These are phyloP conservation scores for Dioszegia hungarica DNA, from an alignment of 768 basidiomycete genomes.

Conservation along the genomic window DNA sequence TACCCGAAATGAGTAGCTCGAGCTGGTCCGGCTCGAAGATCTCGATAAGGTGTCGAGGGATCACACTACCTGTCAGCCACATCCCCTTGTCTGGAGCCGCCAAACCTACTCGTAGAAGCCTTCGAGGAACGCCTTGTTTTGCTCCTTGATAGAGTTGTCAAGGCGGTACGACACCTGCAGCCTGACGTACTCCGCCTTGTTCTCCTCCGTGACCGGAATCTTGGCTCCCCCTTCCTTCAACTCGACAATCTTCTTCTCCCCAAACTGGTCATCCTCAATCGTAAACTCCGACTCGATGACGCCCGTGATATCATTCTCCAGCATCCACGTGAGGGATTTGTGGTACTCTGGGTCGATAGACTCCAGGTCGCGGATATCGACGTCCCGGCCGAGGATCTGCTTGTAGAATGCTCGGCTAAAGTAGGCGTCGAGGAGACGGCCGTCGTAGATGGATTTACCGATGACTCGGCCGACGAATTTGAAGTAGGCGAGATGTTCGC, in stretches of 20 bases:
- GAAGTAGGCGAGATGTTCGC: constrained; percentile 95
- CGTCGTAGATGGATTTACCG: constrained; percentile 93
- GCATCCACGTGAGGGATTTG: constrained; percentile 94
- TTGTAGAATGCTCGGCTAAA: constrained; percentile 95
- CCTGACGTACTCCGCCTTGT: constrained; percentile 93
- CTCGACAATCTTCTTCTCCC: constrained; percentile 78
- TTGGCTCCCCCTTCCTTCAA: constrained; percentile 79
- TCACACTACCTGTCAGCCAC: constrained; percentile 54
- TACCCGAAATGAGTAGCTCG: constrained; percentile 57
- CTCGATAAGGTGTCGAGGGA: constrained; percentile 88
- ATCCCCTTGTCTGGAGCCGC: too few species aligned
- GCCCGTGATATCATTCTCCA: constrained; percentile 73
- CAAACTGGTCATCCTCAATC: constrained; percentile 96
- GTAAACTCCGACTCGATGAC: constrained; percentile 75
- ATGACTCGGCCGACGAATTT: constrained; percentile 97
- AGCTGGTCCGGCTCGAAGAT: constrained; percentile 54
- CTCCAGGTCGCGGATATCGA: constrained; percentile 93
- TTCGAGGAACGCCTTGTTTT: constrained; percentile 79
- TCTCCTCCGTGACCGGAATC: constrained; percentile 89
- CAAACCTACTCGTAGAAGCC: constrained; percentile 74
- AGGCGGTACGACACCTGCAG: constrained; percentile 90
- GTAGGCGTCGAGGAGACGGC: constrained; percentile 92
- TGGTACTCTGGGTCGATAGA: constrained; percentile 99
- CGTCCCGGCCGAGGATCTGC: constrained; percentile 86
- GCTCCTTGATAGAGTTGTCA: constrained; percentile 89